Percentiles rank a stretch among this genome's conserved stretches.
Conservation (phyloP, 2,329 filamentous ascomycete genomes). For the Cercospora beticola region DNA sequence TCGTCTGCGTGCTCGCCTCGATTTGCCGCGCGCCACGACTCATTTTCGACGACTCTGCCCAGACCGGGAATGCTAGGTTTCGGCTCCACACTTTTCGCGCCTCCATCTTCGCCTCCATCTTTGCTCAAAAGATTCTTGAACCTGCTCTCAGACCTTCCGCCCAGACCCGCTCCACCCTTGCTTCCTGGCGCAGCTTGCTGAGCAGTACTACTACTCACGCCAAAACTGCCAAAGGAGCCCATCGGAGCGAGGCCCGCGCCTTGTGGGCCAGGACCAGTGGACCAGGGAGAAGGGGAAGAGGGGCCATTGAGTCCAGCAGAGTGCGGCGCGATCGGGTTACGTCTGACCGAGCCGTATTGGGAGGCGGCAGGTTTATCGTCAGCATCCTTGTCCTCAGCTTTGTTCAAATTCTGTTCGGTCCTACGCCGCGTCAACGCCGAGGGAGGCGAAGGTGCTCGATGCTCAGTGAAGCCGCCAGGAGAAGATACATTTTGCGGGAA, state of each 20-base stretch:
- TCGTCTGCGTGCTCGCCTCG: constrained; percentile 26
- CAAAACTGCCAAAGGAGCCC: constrained; percentile 89
- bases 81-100: constrained; percentile 48
- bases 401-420: constrained; percentile 59
- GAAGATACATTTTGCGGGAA: constrained; percentile 56
- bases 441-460: constrained; percentile 60
- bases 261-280: constrained; percentile 53
- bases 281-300: constrained; percentile 60
- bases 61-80: constrained; percentile 56
- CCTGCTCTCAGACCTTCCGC: constrained; percentile 72
- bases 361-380: constrained; percentile 40
- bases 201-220: constrained; percentile 51
- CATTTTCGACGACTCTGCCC: constrained; percentile 55
- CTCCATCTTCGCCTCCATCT: constrained; percentile 65
- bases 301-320: constrained; percentile 50
- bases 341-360: constrained; percentile 57
- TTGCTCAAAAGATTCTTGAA: constrained; percentile 83
- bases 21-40: constrained; percentile 46
- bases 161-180: constrained; percentile 66
- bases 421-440: constrained; percentile 60
- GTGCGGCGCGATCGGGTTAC: constrained; percentile 56
- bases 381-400: constrained; percentile 33
- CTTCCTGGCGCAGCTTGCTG: constrained; percentile 59
- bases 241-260: constrained; percentile 67
- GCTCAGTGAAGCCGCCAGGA: constrained; percentile 62